These are phyloP conservation scores for Pseudogymnoascus sp. DNA, from an alignment of 2,329 filamentous ascomycete genomes.

Conservation along the genomic window DNA sequence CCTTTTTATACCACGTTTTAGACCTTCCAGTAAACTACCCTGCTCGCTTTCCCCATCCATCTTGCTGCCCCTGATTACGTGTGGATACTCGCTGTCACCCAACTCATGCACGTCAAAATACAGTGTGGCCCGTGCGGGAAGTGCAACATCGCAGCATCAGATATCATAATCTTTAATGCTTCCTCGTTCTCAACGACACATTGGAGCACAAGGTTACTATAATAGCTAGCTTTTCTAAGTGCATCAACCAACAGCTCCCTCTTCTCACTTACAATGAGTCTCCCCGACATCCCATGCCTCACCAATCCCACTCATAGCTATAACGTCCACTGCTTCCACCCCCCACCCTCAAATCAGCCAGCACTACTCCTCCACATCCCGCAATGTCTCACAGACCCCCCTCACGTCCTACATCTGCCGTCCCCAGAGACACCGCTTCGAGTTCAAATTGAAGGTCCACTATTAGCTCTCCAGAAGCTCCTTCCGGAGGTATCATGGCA, in stretches of 20 bases:
- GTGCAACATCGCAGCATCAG: not conserved
- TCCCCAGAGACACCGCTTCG: conserved; percentile 10
- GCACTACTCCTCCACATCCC: conserved; percentile 13
- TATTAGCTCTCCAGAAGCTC: conserved; percentile 14
- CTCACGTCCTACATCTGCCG: conserved; percentile 11
- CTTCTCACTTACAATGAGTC: not conserved
- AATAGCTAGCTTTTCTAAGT: not conserved
- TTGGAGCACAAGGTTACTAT: not conserved
- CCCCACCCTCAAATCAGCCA: conserved; percentile 13
- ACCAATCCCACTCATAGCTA: conserved; percentile 13
- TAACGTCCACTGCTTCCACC: conserved; percentile 14
- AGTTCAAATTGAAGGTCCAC: conserved; percentile 13
- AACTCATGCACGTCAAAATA: not conserved
- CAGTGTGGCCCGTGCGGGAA: not conserved
- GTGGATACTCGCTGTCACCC: not conserved
- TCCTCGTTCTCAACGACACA: not conserved
- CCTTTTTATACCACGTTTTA: not conserved
- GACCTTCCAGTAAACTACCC: not conserved
- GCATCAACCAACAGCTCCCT: not conserved
- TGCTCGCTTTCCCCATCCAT: not conserved
- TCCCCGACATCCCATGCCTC: conserved; percentile 14
- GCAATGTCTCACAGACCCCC: conserved; percentile 6
- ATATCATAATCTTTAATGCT: not conserved
- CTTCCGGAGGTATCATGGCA: conserved; percentile 14
- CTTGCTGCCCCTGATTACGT: not conserved